Evolutionary conservation across 176 grass and related monocot genomes (phyloP), one percentile per base, ranked within the genome.

Genomic region (Echinochloa phyllopogon): DNA sequence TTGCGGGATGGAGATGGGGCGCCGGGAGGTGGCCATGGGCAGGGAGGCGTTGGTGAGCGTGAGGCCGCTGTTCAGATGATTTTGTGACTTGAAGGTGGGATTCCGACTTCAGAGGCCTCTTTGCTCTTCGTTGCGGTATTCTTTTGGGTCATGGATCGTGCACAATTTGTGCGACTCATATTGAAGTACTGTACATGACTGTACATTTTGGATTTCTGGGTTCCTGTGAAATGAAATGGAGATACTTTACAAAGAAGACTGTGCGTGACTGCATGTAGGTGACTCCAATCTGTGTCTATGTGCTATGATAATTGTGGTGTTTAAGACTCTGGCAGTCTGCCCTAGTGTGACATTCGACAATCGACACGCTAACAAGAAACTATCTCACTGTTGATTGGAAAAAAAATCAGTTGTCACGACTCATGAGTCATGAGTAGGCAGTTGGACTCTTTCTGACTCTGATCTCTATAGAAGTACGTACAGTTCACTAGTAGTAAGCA

Each of bases 1-100:
- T 59, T 93, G 88, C 24, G 71, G 88, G 4, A 88, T 90, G 78
- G 82, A 88, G 78, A 49, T 90, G 38, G 85, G 85, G 13, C 63
- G 77, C 59, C 60, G 42, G 24, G 77, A 87, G n/a, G 77, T 55
- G 56, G 23, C 4, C 18, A 57, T 76, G 41, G 74, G 48, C 10
- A 48, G 57, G 68, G 77, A 77, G 40, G 39, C 63, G 8, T 66
- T 76, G 64, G 58, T 25, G 9, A 75, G 51, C 39, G 3, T 45
- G 45, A 57, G 55, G n/a, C 45, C 72, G 23, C 48, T 82, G 65
- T 82, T 86, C 47, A 66, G 56, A 78, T 25, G 84, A 48, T 33
- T 65, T 67, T 77, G 53, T 80, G 75, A 89, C 13, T 0, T 40
- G 15, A 16, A 6, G 42, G 60, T 37, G 60, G 16, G 39, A 49